Conservation (phyloP, 2,329 filamentous ascomycete genomes). For the Nemania bipapillata region DNA sequence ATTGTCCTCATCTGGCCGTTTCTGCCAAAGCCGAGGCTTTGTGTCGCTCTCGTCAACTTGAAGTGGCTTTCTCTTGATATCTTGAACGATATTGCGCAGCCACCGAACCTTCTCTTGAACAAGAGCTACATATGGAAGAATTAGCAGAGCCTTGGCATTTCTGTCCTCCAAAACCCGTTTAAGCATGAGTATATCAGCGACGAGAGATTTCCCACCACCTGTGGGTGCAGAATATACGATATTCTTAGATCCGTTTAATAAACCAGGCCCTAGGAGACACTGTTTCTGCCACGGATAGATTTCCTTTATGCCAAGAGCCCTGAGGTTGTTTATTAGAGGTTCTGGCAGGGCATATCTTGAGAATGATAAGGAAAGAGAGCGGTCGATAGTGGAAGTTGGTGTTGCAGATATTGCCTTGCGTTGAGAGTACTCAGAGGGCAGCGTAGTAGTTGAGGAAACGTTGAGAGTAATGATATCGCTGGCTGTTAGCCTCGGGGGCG, state of each 20-base stretch:
- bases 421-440: slow-evolving; percentile 67
- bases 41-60: slow-evolving; percentile 50
- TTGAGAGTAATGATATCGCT: slow-evolving; percentile 60
- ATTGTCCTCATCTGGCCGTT: slow-evolving; percentile 65
- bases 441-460: slow-evolving; percentile 32
- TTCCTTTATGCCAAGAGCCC: slow-evolving; percentile 71
- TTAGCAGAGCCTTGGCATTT: slow-evolving; percentile 74
- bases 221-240: slow-evolving; percentile 84
- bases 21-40: slow-evolving; percentile 61
- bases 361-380: slow-evolving; percentile 70
- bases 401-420: slow-evolving; percentile 64
- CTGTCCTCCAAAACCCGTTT: slow-evolving; percentile 74
- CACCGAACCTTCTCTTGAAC: slow-evolving; percentile 83
- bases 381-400: slow-evolving; percentile 63
- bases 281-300: slow-evolving; percentile 85
- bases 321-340: slow-evolving; percentile 72
- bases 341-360: slow-evolving; percentile 70
- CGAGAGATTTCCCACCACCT: slow-evolving; percentile 80
- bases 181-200: slow-evolving; percentile 78
- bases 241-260: slow-evolving; percentile 73
- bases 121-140: slow-evolving; percentile 80
- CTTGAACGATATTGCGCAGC: slow-evolving; percentile 73
- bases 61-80: slow-evolving; percentile 59
- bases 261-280: slow-evolving; percentile 74
- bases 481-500: slow-evolving; percentile 51